Evolutionary conservation across 306 rosid genomes (phyloP).

Genomic region (Purshia tridentata): DNA sequence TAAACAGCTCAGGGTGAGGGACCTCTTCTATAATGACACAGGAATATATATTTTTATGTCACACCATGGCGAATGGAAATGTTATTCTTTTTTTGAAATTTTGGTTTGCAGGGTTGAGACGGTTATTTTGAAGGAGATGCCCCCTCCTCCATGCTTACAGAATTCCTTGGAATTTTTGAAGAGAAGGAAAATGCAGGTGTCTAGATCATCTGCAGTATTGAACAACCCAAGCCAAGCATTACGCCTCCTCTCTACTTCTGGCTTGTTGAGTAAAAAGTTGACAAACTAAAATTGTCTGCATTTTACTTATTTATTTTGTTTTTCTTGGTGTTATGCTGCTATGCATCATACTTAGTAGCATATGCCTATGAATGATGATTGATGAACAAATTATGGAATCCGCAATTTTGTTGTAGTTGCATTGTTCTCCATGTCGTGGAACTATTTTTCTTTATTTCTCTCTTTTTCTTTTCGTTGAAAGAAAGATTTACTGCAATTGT

Average conservation of each 20-base stretch:
- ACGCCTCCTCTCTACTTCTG: slow-evolving; percentile 64
- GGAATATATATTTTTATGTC: not conserved
- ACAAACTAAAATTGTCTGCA: not conserved
- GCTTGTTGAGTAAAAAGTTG: slow-evolving; percentile 48
- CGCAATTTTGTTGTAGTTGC: not conserved
- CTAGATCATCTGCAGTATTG: slow-evolving; percentile 75
- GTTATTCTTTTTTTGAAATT: not conserved
- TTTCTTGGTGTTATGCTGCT: not conserved
- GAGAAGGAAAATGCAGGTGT: slow-evolving; percentile 60
- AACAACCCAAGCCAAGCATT: slow-evolving; percentile 77
- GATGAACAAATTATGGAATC: not conserved
- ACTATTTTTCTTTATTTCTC: not conserved
- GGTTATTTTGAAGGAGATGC: slow-evolving; percentile 48
- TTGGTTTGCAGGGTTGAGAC: slow-evolving; percentile 60
- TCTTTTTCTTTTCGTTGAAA: not conserved
- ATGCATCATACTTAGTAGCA: not conserved
- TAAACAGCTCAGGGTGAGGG: slow-evolving; percentile 61
- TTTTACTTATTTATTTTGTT: not conserved
- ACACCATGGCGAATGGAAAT: slow-evolving; percentile 7
- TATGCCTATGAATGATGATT: not conserved
- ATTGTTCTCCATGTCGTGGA: not conserved
- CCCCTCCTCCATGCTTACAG: slow-evolving; percentile 60
- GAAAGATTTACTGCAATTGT: not conserved
- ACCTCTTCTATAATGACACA: not conserved
- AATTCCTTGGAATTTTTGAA: slow-evolving; percentile 79